These are phyloP conservation scores for Coemansia sp. DNA, from an alignment of 192 early-diverging fungal species.

Conservation along the genomic window DNA sequence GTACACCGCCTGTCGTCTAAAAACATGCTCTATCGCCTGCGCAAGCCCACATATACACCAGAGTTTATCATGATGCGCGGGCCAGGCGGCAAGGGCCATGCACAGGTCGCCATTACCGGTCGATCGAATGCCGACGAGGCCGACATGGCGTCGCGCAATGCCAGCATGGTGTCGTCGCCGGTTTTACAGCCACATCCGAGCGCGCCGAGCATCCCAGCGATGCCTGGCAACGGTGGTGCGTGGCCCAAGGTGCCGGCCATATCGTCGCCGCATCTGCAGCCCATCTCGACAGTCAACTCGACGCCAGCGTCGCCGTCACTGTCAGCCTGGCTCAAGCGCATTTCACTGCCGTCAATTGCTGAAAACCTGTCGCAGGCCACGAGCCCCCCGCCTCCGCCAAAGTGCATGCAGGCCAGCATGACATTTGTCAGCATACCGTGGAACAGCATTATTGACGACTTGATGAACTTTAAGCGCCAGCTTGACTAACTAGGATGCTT, in stretches of 20 bases:
- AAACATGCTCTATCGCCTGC: slow-evolving; percentile 63
- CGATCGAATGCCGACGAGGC: slow-evolving; percentile 37
- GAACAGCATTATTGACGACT: slow-evolving; percentile 72
- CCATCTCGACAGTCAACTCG: slow-evolving; percentile 45
- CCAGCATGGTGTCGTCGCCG: slow-evolving; percentile 41
- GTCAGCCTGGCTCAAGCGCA: slow-evolving; percentile 56
- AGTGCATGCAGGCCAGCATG: slow-evolving; percentile 80
- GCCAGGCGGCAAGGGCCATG: slow-evolving; percentile 84
- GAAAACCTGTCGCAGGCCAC: slow-evolving; percentile 56
- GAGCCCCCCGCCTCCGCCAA: slow-evolving; percentile 59
- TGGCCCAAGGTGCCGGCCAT: slow-evolving; percentile 47
- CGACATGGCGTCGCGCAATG: slow-evolving; percentile 35
- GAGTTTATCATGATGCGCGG: slow-evolving; percentile 97
- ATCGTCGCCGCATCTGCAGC: slow-evolving; percentile 49
- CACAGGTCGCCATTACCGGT: slow-evolving; percentile 66
- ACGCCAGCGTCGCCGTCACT: slow-evolving; percentile 52
- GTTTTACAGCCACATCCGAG: slow-evolving; percentile 48
- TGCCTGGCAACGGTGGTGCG: slow-evolving; percentile 7
- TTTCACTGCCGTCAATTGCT: slow-evolving; percentile 57
- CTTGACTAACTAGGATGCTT: slow-evolving; percentile 30
- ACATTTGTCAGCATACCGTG: slow-evolving; percentile 94
- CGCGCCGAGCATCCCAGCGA: slow-evolving; percentile 19
- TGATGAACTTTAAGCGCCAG: slow-evolving; percentile 54
- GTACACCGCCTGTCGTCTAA: slow-evolving; percentile 67
- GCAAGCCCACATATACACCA: slow-evolving; percentile 66